phyloP scores from a whole-genome alignment of 164 flowering plant genomes.

The Brasenia schreberi region DNA sequence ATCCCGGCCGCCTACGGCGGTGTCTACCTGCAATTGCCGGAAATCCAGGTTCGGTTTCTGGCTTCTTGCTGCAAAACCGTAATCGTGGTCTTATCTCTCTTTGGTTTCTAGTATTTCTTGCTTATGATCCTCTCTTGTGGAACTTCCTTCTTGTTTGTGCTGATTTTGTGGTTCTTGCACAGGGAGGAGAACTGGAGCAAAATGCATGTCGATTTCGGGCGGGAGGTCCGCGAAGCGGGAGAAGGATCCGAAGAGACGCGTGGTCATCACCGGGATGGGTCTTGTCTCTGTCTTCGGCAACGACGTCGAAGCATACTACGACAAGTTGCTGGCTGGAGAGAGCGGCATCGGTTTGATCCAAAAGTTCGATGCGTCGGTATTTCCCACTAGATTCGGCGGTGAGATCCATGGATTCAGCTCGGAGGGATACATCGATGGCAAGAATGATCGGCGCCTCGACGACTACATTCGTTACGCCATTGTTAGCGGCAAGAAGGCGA shows the following conservation, averaged over 20 bases:
- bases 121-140: not conserved
- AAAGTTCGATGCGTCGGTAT: slow-evolving; percentile 81
- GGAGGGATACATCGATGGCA: slow-evolving; percentile 76
- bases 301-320: slow-evolving; percentile 60
- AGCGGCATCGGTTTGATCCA: slow-evolving; percentile 64
- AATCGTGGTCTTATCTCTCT: not conserved
- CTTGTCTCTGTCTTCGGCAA: slow-evolving; percentile 70
- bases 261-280: slow-evolving; percentile 26
- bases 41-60: not conserved
- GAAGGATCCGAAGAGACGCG: slow-evolving; percentile 24
- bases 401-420: slow-evolving; percentile 72
- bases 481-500: slow-evolving; percentile 85
- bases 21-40: not conserved
- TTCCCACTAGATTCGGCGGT: slow-evolving; percentile 83
- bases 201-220: not conserved
- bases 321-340: slow-evolving; percentile 53
- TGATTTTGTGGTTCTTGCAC: not conserved
- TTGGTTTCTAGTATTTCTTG: not conserved
- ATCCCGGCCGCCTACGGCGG: not conserved
- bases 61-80: not conserved
- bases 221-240: slow-evolving; percentile 8
- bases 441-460: slow-evolving; percentile 78
- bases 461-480: slow-evolving; percentile 74
- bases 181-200: not conserved
- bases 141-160: no score